Conservation (phyloP, 352 stramenopile species). For the Globisporangium yorkense region DNA sequence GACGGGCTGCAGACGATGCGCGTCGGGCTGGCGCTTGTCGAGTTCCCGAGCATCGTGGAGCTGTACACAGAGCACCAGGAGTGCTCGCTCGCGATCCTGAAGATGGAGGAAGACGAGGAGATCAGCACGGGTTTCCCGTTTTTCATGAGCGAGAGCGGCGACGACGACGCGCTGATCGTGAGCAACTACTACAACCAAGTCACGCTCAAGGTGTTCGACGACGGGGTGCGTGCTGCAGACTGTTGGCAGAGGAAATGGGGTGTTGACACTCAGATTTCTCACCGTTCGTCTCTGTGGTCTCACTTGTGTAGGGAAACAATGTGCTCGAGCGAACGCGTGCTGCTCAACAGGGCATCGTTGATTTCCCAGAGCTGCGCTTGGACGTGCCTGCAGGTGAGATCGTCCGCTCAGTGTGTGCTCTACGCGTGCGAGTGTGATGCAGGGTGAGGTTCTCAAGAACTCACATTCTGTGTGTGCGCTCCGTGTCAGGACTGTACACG, state of each 20-base stretch:
- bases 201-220: constrained; percentile 43
- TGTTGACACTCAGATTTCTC: neutral
- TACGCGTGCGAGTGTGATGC: neutral
- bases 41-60: constrained; percentile 69
- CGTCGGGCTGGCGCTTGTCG: constrained; percentile 51
- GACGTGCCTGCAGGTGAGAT: constrained; percentile 55
- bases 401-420: neutral
- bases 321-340: constrained; percentile 52
- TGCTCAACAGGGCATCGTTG: constrained; percentile 40
- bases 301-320: constrained; percentile 32
- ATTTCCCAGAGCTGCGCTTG: constrained; percentile 52
- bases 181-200: constrained; percentile 63
- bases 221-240: constrained; percentile 26
- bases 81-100: constrained; percentile 57
- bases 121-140: constrained; percentile 44
- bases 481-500: constrained; percentile 47
- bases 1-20: constrained; percentile 62
- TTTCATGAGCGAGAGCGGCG: constrained; percentile 62
- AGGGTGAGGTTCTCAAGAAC: neutral
- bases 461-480: too few species aligned
- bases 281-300: neutral
- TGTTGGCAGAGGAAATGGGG: neutral
- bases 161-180: constrained; percentile 61
- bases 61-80: constrained; percentile 64
- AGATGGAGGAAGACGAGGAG: constrained; percentile 79